Conservation (phyloP, 148 eudicot species). For the Rhododendron williamsianum region DNA sequence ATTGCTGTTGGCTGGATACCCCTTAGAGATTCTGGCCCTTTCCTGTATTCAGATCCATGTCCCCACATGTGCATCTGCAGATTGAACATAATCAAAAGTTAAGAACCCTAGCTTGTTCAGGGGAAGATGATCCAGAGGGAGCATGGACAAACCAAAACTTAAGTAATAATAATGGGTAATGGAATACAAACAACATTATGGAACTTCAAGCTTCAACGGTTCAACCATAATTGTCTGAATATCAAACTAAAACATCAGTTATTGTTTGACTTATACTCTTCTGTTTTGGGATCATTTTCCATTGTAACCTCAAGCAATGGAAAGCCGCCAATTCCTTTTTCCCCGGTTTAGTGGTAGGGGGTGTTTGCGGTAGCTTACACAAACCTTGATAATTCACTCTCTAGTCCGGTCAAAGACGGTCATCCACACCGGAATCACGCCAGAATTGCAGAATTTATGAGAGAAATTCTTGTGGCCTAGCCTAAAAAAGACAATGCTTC, state of each 20-base stretch:
- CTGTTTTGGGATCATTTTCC: neutral
- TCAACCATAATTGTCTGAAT: neutral
- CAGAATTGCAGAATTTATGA: neutral
- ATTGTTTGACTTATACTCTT: neutral
- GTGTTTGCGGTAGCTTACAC: neutral
- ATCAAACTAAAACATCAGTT: neutral
- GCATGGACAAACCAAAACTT: neutral
- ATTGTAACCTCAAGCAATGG: neutral
- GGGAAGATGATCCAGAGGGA: neutral
- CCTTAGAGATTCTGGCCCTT: slow-evolving; percentile 66
- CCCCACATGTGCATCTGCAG: slow-evolving; percentile 93
- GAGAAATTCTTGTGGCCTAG: neutral
- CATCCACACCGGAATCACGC: neutral
- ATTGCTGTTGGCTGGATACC: slow-evolving; percentile 82
- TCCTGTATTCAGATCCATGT: slow-evolving; percentile 80
- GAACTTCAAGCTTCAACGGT: neutral
- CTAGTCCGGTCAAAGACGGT: neutral
- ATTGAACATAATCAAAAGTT: neutral
- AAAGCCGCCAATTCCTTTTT: neutral
- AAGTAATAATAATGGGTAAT: neutral
- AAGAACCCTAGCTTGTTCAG: neutral
- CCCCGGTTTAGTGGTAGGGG: neutral
- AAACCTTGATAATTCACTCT: neutral
- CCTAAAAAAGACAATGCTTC: neutral
- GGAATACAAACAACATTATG: neutral